Base-by-base conservation (phyloP, 331 rosid genomes). In the Telfairia occidentalis region DNA sequence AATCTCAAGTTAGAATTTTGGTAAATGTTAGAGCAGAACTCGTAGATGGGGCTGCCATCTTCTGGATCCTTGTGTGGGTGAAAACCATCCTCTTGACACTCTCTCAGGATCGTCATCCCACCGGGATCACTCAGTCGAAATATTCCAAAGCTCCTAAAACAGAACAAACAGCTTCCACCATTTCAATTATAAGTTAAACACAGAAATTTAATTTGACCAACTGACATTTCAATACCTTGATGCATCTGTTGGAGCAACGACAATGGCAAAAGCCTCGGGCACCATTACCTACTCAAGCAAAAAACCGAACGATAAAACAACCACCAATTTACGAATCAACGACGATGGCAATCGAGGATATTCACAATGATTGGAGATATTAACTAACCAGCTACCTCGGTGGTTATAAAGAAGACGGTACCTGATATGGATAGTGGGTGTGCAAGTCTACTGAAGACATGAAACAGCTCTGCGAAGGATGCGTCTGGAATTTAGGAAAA, bases 391-490 rank as follows among this genome's bases (percentile, higher is more conserved):
- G 49, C 49, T 45, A 45, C 49, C 49, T 45, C 49, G 16, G 49
- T 45, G 57, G 24, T 50, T 50, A 50, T 50, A 50, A 18, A 50
- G 43, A 63, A 63, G 10, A 7, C 26, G 60, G 78, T 73, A 90
- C 97, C 98, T 90, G 98, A 80, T 81, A 86, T 5, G 98, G 87
- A 81, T 74, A 87, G 66, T 92, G 97, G 73, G 95, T 92, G 81
- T 92, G 98, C 78, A 89, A 81, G 82, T 92, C 96, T 82, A 92
- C 90, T 0, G 98, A 92, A 60, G 96, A 92, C 90, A 92, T 75
- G 89, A 92, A 92, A 85, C 96, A 92, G 78, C 85, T 89, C 77
- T 92, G 96, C 26, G 98, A 87, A 72, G 92, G 98, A 85, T 92
- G 96, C 5, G 98, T 90, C 95, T 90, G 81, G 8, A 34, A 32